These are phyloP conservation scores for Russula sp. DNA, from an alignment of 768 basidiomycete genomes.

Conservation along the genomic window DNA sequence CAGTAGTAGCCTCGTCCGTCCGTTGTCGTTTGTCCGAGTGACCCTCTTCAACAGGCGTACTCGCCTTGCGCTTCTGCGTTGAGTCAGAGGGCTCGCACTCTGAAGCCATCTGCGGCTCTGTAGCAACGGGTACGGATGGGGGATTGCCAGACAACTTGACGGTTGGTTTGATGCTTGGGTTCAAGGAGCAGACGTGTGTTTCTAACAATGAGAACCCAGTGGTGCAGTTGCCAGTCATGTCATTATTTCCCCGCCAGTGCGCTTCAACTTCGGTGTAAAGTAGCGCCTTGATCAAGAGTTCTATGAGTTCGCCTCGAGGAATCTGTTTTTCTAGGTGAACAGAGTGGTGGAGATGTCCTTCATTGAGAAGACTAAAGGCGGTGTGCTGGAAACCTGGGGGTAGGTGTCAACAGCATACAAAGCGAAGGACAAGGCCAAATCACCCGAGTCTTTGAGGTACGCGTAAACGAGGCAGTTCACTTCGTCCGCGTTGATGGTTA, in stretches of 20 bases:
- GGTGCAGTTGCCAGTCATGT: slow-evolving; percentile 62
- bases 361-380: slow-evolving; percentile 75
- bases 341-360: slow-evolving; percentile 67
- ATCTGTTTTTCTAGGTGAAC: slow-evolving; percentile 69
- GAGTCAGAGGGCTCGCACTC: slow-evolving; percentile 14
- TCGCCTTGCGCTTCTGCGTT: slow-evolving; percentile 29
- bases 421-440: slow-evolving; percentile 15
- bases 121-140: slow-evolving; percentile 3
- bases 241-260: slow-evolving; percentile 64
- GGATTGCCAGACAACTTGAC: slow-evolving; percentile 22
- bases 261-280: slow-evolving; percentile 81
- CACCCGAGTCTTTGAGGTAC: slow-evolving; percentile 81
- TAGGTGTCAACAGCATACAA: slow-evolving; percentile 19
- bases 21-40: slow-evolving; percentile 65
- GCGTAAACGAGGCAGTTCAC: slow-evolving; percentile 83
- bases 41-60: slow-evolving; percentile 38
- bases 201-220: slow-evolving; percentile 72
- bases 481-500: slow-evolving; percentile 74
- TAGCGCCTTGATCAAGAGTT: slow-evolving; percentile 75
- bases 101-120: background rate
- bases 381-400: slow-evolving; percentile 72
- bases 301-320: slow-evolving; percentile 76
- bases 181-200: slow-evolving; percentile 64
- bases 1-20: slow-evolving; percentile 49
- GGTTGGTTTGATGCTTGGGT: slow-evolving; percentile 39